These are phyloP conservation scores for Picea glauca DNA, from an alignment of 75 land plant species.

Conservation along the genomic window DNA sequence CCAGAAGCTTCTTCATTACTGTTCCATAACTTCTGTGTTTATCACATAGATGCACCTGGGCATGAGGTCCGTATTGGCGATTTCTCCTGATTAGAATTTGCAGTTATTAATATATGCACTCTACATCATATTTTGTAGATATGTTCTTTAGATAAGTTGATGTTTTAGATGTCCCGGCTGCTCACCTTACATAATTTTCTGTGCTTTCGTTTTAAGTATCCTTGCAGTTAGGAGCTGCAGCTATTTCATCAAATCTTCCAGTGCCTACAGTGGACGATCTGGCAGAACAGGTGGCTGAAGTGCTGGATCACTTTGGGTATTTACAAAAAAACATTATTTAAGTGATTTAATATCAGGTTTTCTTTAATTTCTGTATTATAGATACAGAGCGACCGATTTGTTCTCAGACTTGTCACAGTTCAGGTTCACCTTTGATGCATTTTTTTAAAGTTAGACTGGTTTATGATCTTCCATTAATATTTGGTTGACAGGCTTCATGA, in stretches of 20 bases:
- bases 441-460: too few relatives aligned
- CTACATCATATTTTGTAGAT: too few relatives aligned
- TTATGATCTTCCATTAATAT: too few relatives aligned
- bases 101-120: background rate
- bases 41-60: constrained; percentile 90
- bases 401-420: too few relatives aligned
- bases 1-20: constrained; percentile 76
- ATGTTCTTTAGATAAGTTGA: background rate
- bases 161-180: background rate
- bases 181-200: background rate
- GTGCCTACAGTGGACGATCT: constrained; percentile 27
- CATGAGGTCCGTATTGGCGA: constrained; percentile 69
- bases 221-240: constrained; percentile 31
- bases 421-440: too few relatives aligned
- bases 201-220: background rate
- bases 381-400: background rate
- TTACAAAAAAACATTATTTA: background rate
- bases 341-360: background rate
- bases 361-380: background rate
- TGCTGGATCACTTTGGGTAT: constrained; percentile 45
- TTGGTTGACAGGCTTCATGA: background rate
- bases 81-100: background rate
- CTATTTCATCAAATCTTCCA: constrained; percentile 24
- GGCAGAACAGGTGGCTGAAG: constrained; percentile 58
- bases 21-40: constrained; percentile 90